Conservation (phyloP, 2,329 filamentous ascomycete species). For the Penicillium sp. region DNA sequence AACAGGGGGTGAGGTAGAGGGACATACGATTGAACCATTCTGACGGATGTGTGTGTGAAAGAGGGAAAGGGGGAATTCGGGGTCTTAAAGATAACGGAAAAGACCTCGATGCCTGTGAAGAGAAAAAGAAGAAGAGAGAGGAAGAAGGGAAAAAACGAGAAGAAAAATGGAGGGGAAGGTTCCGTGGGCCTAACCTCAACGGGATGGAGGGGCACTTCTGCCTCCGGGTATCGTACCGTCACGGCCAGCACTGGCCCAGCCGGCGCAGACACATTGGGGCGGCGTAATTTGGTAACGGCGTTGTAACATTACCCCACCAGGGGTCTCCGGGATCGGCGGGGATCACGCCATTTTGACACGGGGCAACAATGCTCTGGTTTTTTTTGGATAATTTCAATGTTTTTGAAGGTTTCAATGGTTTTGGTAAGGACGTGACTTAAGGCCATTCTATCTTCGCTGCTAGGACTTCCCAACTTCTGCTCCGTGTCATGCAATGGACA, state of each 20-base stretch:
- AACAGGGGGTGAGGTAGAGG: background rate
- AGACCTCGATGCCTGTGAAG: slow-evolving; percentile 26
- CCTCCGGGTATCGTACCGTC: background rate
- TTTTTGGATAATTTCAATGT: background rate
- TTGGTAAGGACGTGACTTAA: background rate
- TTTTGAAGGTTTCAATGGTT: background rate
- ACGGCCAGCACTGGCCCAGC: background rate
- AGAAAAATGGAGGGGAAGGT: slow-evolving; percentile 27
- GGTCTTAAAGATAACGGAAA: slow-evolving; percentile 20
- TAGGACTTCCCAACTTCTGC: background rate
- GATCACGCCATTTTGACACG: slow-evolving; percentile 17
- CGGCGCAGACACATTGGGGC: background rate
- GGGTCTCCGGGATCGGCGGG: slow-evolving; percentile 13
- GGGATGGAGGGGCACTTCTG: slow-evolving; percentile 17
- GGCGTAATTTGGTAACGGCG: background rate
- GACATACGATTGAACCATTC: slow-evolving; percentile 62
- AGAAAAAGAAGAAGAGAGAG: slow-evolving; percentile 14
- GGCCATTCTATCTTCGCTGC: background rate
- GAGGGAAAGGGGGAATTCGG: slow-evolving; percentile 5
- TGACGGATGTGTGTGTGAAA: slow-evolving; percentile 36
- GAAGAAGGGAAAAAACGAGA: slow-evolving; percentile 20
- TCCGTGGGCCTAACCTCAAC: slow-evolving; percentile 21
- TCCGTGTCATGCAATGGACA: background rate
- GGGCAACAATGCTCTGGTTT: background rate
- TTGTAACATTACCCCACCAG: background rate